Evolutionary conservation across 306 rosid species (phyloP), one percentile per base, ranked within the genome.

Genomic region (Cajanus cajan): DNA sequence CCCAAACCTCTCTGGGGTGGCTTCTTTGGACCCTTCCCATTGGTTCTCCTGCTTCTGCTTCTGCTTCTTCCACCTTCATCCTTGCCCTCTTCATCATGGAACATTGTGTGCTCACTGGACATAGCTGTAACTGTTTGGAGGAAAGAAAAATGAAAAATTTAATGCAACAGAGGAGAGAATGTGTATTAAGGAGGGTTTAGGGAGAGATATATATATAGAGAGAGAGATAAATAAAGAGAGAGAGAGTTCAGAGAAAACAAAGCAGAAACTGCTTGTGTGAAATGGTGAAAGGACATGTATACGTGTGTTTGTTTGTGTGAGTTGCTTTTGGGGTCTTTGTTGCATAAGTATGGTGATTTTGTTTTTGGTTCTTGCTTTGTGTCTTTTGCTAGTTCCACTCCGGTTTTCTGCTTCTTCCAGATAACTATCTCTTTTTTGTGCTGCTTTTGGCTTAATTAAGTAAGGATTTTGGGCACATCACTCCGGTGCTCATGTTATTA

Each of bases 1-100:
- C 97, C 98, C 1, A 88, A 68, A 0, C 98, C 99, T 79, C 99
- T 82, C 74, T 90, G 97, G 0, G 88, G 94, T 39, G 41, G 67
- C 65, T 91, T 92, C 70, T 89, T 82, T 8, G 84, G 80, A 8
- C 52, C 86, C 58, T 81, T 89, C 4, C 58, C 80, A 43, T 47
- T 47, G 7, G 85, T 22, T 40, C 58, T 88, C 14, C 83, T 89
- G 4, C 58, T 88, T 8, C 81, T 89, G 6, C 84, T 64, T 66
- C 89, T 83, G 80, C 15, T 74, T 52, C 68, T 81, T 45, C 68
- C 61, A 7, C 41, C 66, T 24, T 73, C 81, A 15, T 11, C 51
- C 7, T 8, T 69, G 54, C 70, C 15, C 52, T 78, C 82, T 18
- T 78, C 68, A 2, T 62, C 69, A 63, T 34, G 69, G 45, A 63